These are phyloP conservation scores for Fusarium beomiforme DNA, from an alignment of 2,329 filamentous ascomycete species.

Conservation along the genomic window DNA sequence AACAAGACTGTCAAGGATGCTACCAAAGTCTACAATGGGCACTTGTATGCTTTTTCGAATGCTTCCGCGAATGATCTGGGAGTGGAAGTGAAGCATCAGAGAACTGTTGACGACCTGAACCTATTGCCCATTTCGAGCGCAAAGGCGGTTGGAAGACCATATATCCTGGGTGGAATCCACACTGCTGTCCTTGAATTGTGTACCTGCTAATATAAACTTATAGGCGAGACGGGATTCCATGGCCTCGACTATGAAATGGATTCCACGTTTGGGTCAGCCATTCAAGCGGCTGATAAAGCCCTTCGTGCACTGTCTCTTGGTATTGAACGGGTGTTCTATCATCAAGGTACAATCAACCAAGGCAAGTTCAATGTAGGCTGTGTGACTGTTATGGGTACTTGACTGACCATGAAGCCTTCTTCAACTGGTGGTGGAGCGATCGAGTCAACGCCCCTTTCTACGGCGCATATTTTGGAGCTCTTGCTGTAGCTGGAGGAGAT, in stretches of 20 bases:
- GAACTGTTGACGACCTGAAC: background rate
- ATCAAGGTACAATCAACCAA: background rate
- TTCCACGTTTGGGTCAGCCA: background rate
- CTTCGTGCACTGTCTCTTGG: background rate
- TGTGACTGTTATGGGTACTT: rapidly evolving
- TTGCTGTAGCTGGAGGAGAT: background rate
- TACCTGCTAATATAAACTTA: rapidly evolving
- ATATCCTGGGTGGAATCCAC: background rate
- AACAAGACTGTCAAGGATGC: background rate
- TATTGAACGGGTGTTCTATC: background rate
- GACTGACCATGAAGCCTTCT: background rate
- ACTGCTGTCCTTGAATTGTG: rapidly evolving
- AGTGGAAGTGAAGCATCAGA: background rate
- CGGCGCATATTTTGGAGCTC: background rate
- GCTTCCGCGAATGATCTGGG: background rate
- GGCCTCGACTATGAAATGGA: background rate
- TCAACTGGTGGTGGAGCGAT: background rate
- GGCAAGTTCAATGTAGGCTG: background rate
- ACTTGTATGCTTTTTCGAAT: background rate
- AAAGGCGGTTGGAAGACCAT: background rate
- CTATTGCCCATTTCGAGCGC: background rate
- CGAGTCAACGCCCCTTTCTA: background rate
- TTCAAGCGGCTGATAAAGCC: background rate
- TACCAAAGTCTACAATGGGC: background rate
- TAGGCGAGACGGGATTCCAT: background rate